phyloP scores from a whole-genome alignment of 2,329 filamentous ascomycete species.

The Diaporthe sp. region DNA sequence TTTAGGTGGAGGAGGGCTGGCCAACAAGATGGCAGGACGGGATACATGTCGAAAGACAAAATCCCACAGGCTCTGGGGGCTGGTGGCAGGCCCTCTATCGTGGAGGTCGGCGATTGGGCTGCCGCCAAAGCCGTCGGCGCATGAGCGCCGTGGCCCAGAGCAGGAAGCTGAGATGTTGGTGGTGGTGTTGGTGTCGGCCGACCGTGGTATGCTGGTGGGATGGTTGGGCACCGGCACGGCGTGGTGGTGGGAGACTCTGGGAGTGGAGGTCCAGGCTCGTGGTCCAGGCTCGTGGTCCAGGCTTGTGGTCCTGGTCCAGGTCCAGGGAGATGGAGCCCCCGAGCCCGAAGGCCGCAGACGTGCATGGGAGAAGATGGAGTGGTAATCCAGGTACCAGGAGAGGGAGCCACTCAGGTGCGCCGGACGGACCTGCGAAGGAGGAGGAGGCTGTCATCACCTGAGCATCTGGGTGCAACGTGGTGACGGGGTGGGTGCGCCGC shows the following conservation, averaged over 20 bases:
- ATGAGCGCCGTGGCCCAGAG: constrained; percentile 8
- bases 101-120: constrained; percentile 22
- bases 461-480: constrained; percentile 21
- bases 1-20: constrained; percentile 28
- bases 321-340: background rate
- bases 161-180: constrained; percentile 25
- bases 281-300: background rate
- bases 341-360: background rate
- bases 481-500: constrained; percentile 22
- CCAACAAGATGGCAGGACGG: constrained; percentile 13
- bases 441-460: constrained; percentile 20
- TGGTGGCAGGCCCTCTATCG: constrained; percentile 5
- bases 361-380: constrained; percentile 19
- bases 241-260: background rate
- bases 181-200: background rate
- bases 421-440: background rate
- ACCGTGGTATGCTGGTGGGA: background rate
- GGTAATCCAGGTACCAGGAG: constrained; percentile 31
- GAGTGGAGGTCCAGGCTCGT: background rate
- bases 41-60: constrained; percentile 11
- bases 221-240: background rate
- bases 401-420: constrained; percentile 21
- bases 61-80: background rate
- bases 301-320: background rate
- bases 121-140: constrained; percentile 19